Base-by-base conservation (phyloP, 352 stramenopile species). In the Globisporangium ultimum region DNA sequence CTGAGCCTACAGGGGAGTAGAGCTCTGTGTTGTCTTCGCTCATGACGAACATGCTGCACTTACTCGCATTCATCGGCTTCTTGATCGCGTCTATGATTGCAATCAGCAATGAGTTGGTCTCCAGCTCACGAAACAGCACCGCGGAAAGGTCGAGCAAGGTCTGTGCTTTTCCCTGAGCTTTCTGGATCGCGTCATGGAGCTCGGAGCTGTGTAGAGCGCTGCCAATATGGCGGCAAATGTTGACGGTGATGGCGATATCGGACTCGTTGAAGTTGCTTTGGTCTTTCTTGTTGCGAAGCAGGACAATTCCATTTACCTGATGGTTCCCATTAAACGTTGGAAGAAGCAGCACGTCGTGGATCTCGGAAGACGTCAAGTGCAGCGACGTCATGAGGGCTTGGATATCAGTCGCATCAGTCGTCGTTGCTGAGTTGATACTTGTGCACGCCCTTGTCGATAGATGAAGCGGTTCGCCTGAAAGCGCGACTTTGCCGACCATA, bases 21-120 rank as follows among this genome's bases (percentile, higher is more conserved):
- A 90, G 71, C 58, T 88, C 80, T 18, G 62, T 64, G 11, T 76
- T 84, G 3, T 86, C 67, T 9, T 82, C 66, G 60, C 87, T 77
- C 63, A 80, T 70, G 49, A 88, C 40, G 63, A 87, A 90, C n/a
- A 88, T 73, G 53, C 80, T 85, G 65, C 78, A 87, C 36, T 87
- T 78, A 58, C 55, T 64, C 22, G 71, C 71, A 45, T 67, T 60
- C 69, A 83, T 76, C n/a, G 71, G 71, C 59, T 68, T 70, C 56
- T 78, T 74, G 68, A 83, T 79, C n/a, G 66, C 66, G 40, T 78
- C 61, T 62, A 83, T 73, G 62, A 83, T 80, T 17, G 72, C 74
- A 0, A 84, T 51, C 15, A 91, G 55, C 51, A 91, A 64, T 9
- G 74, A 66, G 13, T 74, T 80, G 3, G 79, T 80, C 62, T 91